Evolutionary conservation across 768 basidiomycete species (phyloP), one percentile per base, ranked within the genome.

Genomic region (Tulasnella sp.): DNA sequence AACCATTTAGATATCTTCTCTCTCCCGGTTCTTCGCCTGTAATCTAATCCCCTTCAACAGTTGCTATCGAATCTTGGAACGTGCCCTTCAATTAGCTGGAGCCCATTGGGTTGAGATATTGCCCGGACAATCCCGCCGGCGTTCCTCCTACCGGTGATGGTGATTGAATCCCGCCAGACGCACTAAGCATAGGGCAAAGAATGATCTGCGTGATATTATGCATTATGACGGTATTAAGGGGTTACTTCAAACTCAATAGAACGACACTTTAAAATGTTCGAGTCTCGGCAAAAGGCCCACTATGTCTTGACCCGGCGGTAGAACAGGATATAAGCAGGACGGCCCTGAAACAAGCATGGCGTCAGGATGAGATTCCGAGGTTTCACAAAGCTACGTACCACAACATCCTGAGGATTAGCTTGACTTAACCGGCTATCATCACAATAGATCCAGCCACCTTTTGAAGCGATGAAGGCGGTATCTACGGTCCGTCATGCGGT

Each of bases 391-490:
- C 83, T 7, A 87, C 93, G 81, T 82, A 96, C 94, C 74, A 95
- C 92, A 6, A 98, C 92, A 83, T 96, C 92, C 82, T 89, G 92
- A 71, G 91, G 86, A 74, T 94, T 90, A 39, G 90, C 90, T 67
- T 87, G 82, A 72, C 90, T 90, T 79, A 98, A 88, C 81, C 92
- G 93, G 82, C 95, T 96, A 83, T 99, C 97, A 82, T 98, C 96
- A 83, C 95, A 96, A 82, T 94, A 94, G 83, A 91, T 85, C 98
- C 98, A 99, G 48, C 93, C 91, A 44, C 93, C 92, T 75, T 91
- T 88, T 20, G 93, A 94, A 46, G 93, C 89, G 74, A 99, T 90
- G 82, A 91, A 96, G 26, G 98, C 95, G 70, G 97, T 99, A 83
- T 99, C 97, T 98, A 81, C 5, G 39, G 51, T 73, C 74, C 29